These are phyloP conservation scores for Martiniozyma abietophila DNA, from an alignment of 805 yeast species.

Conservation along the genomic window DNA sequence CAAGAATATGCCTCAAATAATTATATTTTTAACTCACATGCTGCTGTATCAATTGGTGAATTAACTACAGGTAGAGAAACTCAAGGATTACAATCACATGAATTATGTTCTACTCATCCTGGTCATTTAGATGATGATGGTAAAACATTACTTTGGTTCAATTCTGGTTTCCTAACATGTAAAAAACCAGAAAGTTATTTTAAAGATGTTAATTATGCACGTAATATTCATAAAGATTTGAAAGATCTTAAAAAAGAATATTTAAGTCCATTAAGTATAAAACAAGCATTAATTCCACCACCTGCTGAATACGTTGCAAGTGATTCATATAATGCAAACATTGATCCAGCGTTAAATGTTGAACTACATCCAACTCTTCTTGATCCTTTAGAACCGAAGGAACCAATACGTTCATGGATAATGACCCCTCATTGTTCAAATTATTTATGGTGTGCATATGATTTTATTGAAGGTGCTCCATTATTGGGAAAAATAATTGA, in stretches of 20 bases:
- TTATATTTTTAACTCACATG: conserved; percentile 39
- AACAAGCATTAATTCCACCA: conserved; percentile 45
- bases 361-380: conserved; percentile 6
- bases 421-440: conserved; percentile 44
- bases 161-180: conserved; percentile 61
- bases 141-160: conserved; percentile 50
- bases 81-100: conserved; percentile 20
- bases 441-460: conserved; percentile 56
- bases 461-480: conserved; percentile 41
- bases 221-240: conserved; percentile 19
- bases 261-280: conserved; percentile 32
- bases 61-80: conserved; percentile 16
- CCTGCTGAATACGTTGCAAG: conserved; percentile 29
- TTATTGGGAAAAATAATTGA: conserved; percentile 38
- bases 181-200: conserved; percentile 34
- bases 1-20: conserved; percentile 46
- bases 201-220: conserved; percentile 28
- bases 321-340: conserved; percentile 4
- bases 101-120: conserved; percentile 55
- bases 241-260: conserved; percentile 30
- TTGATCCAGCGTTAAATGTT: conserved; percentile 7
- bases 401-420: conserved; percentile 48
- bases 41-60: conserved; percentile 52
- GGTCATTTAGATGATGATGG: conserved; percentile 49
- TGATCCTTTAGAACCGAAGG: conserved; percentile 23